phyloP scores from a whole-genome alignment of 176 grass and related monocot species.

The Secale cereale region DNA sequence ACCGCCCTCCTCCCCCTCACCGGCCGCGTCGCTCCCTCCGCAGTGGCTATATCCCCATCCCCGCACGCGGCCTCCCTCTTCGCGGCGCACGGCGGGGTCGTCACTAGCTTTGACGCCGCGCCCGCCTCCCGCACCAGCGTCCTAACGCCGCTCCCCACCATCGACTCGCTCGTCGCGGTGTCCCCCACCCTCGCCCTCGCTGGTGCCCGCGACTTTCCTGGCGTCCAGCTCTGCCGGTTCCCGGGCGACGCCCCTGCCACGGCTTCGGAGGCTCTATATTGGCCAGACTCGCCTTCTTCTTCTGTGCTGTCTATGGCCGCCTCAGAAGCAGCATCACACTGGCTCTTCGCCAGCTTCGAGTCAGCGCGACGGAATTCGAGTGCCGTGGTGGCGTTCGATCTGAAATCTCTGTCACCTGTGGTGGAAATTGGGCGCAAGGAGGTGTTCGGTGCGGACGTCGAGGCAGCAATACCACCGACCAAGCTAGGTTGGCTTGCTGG shows the following conservation, averaged over 20 bases:
- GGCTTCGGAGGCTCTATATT: slow-evolving; percentile 46
- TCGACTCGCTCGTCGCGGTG: slow-evolving; percentile 63
- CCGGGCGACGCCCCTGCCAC: background rate
- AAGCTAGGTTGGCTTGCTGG: slow-evolving; percentile 60
- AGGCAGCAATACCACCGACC: slow-evolving; percentile 63
- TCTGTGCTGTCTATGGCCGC: slow-evolving; percentile 52
- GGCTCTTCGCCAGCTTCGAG: slow-evolving; percentile 77
- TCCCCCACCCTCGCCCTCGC: slow-evolving; percentile 42
- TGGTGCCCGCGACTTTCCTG: slow-evolving; percentile 60
- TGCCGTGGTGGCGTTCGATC: slow-evolving; percentile 67
- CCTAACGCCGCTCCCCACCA: slow-evolving; percentile 60
- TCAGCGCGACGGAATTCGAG: slow-evolving; percentile 69
- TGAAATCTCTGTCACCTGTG: slow-evolving; percentile 51
- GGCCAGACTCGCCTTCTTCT: slow-evolving; percentile 47
- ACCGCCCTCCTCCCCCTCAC: background rate
- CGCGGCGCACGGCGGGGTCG: slow-evolving; percentile 58
- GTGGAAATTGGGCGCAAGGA: slow-evolving; percentile 63
- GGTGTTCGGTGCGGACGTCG: slow-evolving; percentile 56
- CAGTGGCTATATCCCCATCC: slow-evolving; percentile 29
- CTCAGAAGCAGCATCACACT: background rate
- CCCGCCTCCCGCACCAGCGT: slow-evolving; percentile 29
- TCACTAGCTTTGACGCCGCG: slow-evolving; percentile 54
- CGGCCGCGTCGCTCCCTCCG: slow-evolving; percentile 28
- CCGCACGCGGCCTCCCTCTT: slow-evolving; percentile 32
- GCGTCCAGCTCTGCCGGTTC: slow-evolving; percentile 65